Evolutionary conservation across 495 filamentous ascomycete species (phyloP).

Genomic region (Bacidia rubella): DNA sequence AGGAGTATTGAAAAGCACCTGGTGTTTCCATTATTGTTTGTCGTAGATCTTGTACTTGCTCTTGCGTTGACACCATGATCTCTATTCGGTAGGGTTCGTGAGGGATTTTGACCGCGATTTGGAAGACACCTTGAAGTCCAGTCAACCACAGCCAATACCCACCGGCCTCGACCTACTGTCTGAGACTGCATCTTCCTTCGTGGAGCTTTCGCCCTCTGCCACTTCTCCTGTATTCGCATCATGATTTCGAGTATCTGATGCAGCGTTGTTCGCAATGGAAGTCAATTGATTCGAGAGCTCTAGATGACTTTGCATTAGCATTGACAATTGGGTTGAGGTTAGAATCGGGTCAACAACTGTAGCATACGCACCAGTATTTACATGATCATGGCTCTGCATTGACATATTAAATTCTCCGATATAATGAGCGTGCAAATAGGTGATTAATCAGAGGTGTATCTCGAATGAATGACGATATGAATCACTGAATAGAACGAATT

Average conservation of each 20-base stretch:
- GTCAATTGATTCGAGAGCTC: background rate
- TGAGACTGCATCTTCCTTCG: conserved; percentile 13
- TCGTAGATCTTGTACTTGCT: conserved; percentile 94
- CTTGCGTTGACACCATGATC: conserved; percentile 83
- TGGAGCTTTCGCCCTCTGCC: conserved; percentile 28
- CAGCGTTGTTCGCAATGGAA: background rate
- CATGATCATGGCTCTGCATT: background rate
- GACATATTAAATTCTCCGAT: background rate
- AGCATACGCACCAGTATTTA: background rate
- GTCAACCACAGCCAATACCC: background rate
- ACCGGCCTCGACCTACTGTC: conserved; percentile 5
- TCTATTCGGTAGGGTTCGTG: conserved; percentile 66
- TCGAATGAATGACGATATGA: background rate
- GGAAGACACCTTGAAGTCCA: conserved; percentile 45
- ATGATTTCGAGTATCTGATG: background rate
- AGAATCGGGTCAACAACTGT: background rate
- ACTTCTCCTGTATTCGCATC: conserved; percentile 20
- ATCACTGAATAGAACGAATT: background rate
- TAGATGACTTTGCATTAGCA: no score
- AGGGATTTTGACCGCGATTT: conserved; percentile 72
- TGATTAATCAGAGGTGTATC: background rate
- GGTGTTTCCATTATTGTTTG: conserved; percentile 92
- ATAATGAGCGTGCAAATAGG: background rate
- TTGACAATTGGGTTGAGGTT: no score
- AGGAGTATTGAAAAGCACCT: conserved; percentile 91